These are phyloP conservation scores for Glarea lozoyensis DNA, from an alignment of 495 filamentous ascomycete genomes.

Conservation along the genomic window DNA sequence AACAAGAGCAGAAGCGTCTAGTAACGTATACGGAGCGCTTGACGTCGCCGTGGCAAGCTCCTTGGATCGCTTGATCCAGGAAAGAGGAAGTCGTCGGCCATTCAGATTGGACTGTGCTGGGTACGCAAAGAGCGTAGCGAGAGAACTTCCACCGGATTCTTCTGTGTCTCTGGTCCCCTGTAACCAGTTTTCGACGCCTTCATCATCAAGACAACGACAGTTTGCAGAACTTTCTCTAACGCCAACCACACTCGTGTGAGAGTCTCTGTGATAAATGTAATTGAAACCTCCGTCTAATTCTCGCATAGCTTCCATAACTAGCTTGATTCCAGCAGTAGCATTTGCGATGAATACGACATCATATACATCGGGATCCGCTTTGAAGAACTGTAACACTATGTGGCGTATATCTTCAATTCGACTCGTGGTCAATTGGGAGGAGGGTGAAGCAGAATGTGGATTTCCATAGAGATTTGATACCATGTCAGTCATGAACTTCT, in stretches of 20 bases:
- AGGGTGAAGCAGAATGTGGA: constrained; percentile 77
- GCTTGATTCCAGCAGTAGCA: constrained; percentile 82
- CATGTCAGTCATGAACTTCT: constrained; percentile 67
- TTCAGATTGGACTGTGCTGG: constrained; percentile 93
- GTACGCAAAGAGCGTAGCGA: constrained; percentile 58
- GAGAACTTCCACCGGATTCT: neutral
- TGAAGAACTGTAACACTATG: constrained; percentile 67
- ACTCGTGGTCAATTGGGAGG: constrained; percentile 67
- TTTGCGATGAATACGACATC: constrained; percentile 91
- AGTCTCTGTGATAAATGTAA: constrained; percentile 74
- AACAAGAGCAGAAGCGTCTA: constrained; percentile 85
- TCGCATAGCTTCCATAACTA: constrained; percentile 68
- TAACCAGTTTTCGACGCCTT: constrained; percentile 63
- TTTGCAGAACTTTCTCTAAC: constrained; percentile 61
- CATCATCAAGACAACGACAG: constrained; percentile 59
- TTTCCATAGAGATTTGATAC: constrained; percentile 78
- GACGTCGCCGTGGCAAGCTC: constrained; percentile 7
- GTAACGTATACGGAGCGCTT: constrained; percentile 52
- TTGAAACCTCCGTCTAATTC: constrained; percentile 58
- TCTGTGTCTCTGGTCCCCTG: constrained; percentile 17
- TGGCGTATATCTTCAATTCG: constrained; percentile 71
- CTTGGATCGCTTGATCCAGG: constrained; percentile 56
- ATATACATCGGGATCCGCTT: constrained; percentile 73
- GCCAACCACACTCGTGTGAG: constrained; percentile 85
- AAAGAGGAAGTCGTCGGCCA: constrained; percentile 63